Evolutionary conservation across 116 monocot genomes (phyloP).

Genomic region (Iris pallida): DNA sequence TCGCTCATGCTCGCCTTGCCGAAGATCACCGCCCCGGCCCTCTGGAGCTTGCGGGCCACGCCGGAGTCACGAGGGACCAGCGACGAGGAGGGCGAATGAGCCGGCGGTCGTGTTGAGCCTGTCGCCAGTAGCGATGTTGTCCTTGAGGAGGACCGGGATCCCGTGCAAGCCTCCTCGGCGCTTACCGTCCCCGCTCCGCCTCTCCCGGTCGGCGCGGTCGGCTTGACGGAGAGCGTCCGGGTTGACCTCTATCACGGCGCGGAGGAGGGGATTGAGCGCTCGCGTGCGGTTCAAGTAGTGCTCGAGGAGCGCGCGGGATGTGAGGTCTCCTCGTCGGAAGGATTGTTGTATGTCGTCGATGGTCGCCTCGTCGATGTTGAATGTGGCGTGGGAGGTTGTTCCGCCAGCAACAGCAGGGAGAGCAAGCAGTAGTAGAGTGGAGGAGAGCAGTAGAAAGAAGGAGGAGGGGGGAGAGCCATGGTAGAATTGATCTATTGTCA

Average conservation of each 20-base stretch:
- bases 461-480: neutral
- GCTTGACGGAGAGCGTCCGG: conserved; percentile 55
- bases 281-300: conserved; percentile 5
- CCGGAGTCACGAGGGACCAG: conserved; percentile 46
- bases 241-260: conserved; percentile 56
- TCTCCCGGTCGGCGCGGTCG: conserved; percentile 23
- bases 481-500: no score
- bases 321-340: conserved; percentile 4
- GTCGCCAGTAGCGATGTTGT: conserved; percentile 60
- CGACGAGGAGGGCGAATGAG: conserved; percentile 64
- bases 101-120: conserved; percentile 74
- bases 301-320: conserved; percentile 6
- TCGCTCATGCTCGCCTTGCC: conserved; percentile 25
- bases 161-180: conserved; percentile 35
- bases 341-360: conserved; percentile 3
- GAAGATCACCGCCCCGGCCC: conserved; percentile 18
- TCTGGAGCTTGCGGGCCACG: conserved; percentile 23
- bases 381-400: neutral
- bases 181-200: neutral
- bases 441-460: neutral
- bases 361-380: conserved; percentile 12
- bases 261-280: conserved; percentile 9
- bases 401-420: neutral
- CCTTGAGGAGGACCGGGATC: conserved; percentile 69
- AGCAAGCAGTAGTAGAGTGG: neutral